Conservation (phyloP, 768 basidiomycete species). For the Udeniomyces megalosporus region DNA sequence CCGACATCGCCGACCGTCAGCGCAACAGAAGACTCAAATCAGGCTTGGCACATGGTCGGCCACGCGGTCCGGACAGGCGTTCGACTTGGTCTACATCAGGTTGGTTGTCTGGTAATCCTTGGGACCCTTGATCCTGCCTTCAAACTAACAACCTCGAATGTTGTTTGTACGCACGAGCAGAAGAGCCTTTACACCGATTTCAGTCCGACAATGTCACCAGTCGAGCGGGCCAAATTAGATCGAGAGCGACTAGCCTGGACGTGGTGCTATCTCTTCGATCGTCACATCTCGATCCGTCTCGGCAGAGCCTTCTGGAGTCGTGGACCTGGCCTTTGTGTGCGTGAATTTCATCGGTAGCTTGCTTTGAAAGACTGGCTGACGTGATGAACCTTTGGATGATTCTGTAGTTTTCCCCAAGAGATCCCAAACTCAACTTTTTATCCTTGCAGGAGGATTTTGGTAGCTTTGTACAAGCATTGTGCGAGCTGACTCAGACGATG, state of each 20-base stretch:
- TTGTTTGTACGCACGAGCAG: too few relatives aligned
- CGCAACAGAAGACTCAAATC: not conserved
- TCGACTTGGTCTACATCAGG: conserved; percentile 1
- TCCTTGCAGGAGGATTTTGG: conserved; percentile 19
- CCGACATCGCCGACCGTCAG: too few relatives aligned
- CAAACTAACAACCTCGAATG: too few relatives aligned
- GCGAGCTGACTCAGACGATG: conserved; percentile 18
- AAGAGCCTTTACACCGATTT: not conserved
- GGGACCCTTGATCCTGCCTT: too few relatives aligned
- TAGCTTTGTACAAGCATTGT: conserved; percentile 13
- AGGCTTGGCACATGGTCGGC: conserved; percentile 5
- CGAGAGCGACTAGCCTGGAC: conserved; percentile 20
- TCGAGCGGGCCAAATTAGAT: conserved; percentile 14
- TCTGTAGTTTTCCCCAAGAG: not conserved
- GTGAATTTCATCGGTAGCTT: too few relatives aligned
- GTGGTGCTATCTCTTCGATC: conserved; percentile 17
- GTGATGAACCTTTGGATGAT: too few relatives aligned
- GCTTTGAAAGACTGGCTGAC: too few relatives aligned
- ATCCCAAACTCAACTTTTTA: conserved; percentile 15
- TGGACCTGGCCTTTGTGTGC: conserved; percentile 14
- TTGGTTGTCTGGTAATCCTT: too few relatives aligned
- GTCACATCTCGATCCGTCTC: conserved; percentile 13
- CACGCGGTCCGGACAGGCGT: conserved; percentile 8
- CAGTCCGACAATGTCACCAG: not conserved
- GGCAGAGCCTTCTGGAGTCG: conserved; percentile 20